These are phyloP conservation scores for Penicillium argentinense DNA, from an alignment of 495 filamentous ascomycete species.

Conservation along the genomic window DNA sequence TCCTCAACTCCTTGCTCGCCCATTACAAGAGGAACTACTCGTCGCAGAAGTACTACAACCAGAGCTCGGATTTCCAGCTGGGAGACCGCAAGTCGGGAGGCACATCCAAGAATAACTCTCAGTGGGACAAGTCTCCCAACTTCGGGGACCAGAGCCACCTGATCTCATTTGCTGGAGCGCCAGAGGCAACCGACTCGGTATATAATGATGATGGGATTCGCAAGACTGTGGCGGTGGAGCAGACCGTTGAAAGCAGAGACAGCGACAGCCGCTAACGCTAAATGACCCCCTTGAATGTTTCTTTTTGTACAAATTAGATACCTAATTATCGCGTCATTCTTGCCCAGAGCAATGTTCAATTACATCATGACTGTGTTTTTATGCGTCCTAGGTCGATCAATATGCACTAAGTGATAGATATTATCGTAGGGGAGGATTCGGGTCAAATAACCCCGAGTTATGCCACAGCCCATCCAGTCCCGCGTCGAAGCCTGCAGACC, in stretches of 20 bases:
- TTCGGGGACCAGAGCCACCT: conserved; percentile 39
- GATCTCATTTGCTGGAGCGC: conserved; percentile 32
- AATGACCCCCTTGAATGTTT: neutral
- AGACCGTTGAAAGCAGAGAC: conserved; percentile 31
- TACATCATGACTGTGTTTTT: conserved; percentile 3
- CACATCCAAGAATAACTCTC: conserved; percentile 13
- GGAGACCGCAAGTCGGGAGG: conserved; percentile 25
- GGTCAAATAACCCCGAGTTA: conserved; percentile 29
- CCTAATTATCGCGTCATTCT: too few relatives aligned
- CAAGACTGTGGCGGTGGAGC: conserved; percentile 40
- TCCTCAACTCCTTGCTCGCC: conserved; percentile 37
- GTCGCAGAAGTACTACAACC: conserved; percentile 34
- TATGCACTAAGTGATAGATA: neutral
- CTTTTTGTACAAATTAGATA: too few relatives aligned
- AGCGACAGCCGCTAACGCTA: conserved; percentile 3
- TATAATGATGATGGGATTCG: conserved; percentile 26
- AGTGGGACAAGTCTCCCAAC: conserved; percentile 17
- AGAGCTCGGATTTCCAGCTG: conserved; percentile 28
- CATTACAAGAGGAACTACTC: conserved; percentile 32
- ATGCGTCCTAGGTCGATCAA: too few relatives aligned
- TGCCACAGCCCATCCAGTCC: conserved; percentile 37
- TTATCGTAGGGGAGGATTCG: conserved; percentile 17
- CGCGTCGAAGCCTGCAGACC: conserved; percentile 41
- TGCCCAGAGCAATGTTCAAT: neutral
- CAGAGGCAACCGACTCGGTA: conserved; percentile 14